Evolutionary conservation across 768 basidiomycete species (phyloP).

Genomic region (Termitomyces sp.): DNA sequence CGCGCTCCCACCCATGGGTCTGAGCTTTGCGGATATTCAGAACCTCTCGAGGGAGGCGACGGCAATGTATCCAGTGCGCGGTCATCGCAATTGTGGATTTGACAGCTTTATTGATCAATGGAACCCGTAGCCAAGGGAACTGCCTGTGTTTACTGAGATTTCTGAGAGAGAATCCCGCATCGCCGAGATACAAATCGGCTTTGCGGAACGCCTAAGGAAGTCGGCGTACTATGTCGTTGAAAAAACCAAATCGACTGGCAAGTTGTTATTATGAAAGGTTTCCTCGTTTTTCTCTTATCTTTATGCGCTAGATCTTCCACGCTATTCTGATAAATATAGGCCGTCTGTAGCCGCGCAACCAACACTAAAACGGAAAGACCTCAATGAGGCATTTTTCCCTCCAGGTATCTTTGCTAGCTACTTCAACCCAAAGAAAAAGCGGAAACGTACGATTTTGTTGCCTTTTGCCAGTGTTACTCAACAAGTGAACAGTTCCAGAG

Average conservation of each 20-base stretch:
- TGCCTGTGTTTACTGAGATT: slow-evolving; percentile 67
- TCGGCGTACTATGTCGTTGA: slow-evolving; percentile 77
- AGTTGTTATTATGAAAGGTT: slow-evolving; percentile 1
- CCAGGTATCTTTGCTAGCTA: slow-evolving; percentile 69
- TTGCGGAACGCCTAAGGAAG: slow-evolving; percentile 55
- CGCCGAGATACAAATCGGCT: slow-evolving; percentile 61
- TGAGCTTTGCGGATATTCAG: slow-evolving; percentile 77
- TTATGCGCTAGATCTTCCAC: slow-evolving; percentile 51
- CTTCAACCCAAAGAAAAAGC: slow-evolving; percentile 71
- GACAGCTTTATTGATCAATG: slow-evolving; percentile 16
- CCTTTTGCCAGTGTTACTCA: background rate
- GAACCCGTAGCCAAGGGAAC: slow-evolving; percentile 49
- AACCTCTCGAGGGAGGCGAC: slow-evolving; percentile 70
- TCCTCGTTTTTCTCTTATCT: slow-evolving; percentile 14
- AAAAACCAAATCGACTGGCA: slow-evolving; percentile 55
- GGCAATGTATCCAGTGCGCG: slow-evolving; percentile 75
- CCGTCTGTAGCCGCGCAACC: slow-evolving; percentile 57
- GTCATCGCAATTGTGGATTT: slow-evolving; percentile 12
- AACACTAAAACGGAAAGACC: slow-evolving; percentile 59
- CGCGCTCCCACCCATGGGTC: slow-evolving; percentile 66
- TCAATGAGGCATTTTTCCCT: slow-evolving; percentile 77
- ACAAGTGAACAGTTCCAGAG: slow-evolving; percentile 7
- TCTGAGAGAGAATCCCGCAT: slow-evolving; percentile 61
- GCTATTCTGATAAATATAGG: slow-evolving; percentile 83
- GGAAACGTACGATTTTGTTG: slow-evolving; percentile 33